phyloP scores from a whole-genome alignment of 805 yeast species.

The Kazachstania africana region DNA sequence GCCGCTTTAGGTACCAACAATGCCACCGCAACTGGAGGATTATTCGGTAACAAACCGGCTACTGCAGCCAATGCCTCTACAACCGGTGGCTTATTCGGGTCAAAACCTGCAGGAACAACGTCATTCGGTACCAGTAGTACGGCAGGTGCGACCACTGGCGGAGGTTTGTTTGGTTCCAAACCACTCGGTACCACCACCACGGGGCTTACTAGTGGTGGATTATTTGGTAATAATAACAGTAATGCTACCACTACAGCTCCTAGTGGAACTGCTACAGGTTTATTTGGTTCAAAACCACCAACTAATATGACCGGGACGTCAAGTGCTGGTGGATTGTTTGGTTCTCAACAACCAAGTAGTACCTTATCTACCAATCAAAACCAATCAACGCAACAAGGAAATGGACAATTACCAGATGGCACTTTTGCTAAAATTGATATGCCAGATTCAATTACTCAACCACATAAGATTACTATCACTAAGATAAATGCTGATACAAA shows the following conservation, averaged over 20 bases:
- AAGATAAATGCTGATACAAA: slow-evolving; percentile 36
- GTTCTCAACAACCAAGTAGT: slow-evolving; percentile 1
- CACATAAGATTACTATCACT: slow-evolving; percentile 35
- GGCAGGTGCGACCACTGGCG: no score
- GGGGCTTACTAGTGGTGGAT: slow-evolving; percentile 1
- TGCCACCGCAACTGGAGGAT: not conserved
- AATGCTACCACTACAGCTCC: slow-evolving; percentile 1
- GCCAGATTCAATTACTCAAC: slow-evolving; percentile 29
- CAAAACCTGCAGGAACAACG: slow-evolving; percentile 13
- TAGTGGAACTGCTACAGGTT: slow-evolving; percentile 3
- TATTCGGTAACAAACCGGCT: not conserved
- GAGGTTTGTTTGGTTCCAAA: slow-evolving; percentile 5
- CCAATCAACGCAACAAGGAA: slow-evolving; percentile 13
- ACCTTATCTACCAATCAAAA: not conserved
- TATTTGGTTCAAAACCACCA: slow-evolving; percentile 21
- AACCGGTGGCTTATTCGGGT: slow-evolving; percentile 25
- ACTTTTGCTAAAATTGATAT: slow-evolving; percentile 5
- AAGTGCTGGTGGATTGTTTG: slow-evolving; percentile 1
- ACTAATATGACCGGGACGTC: slow-evolving; percentile 10
- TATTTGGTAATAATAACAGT: slow-evolving; percentile 13
- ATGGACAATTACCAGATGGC: slow-evolving; percentile 26
- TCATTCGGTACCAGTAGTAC: slow-evolving; percentile 26
- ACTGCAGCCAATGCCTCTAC: not conserved
- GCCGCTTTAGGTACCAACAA: not conserved
- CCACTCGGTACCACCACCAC: slow-evolving; percentile 1